Base-by-base conservation (phyloP, 805 yeast species). In the Saccharomyces eubayanus region DNA sequence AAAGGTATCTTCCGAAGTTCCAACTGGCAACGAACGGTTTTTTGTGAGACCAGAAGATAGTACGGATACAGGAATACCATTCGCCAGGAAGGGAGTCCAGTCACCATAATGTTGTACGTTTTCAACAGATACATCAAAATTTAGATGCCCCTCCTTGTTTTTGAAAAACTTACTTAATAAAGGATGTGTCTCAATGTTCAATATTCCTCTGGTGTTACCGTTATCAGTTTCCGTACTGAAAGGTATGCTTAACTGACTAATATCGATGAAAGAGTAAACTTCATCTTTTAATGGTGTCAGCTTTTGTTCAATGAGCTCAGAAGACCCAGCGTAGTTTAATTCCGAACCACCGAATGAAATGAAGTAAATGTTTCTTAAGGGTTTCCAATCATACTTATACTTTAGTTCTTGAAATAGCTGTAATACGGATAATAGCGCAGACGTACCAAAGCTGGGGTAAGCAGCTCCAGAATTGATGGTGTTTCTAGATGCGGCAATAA, bases 401-500 rank as follows among this genome's bases (percentile, higher is more conserved):
- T 79, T 81, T 66, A 89, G 69, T 28, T 80, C 73, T n/a, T 88
- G 80, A 51, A 90, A 80, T 0, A 86, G 66, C 52, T 84, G 78
- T 5, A 86, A 80, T 55, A 90, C 69, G 59, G 88, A 90, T 28
- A 90, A 67, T 53, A 91, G 64, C 1, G 84, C 74, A 0, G 84
- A 81, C 1, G 91, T 83, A 0, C 96, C 94, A 1, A 94, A 81
- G 59, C 81, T 80, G 12, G 89, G 81, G 45, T 79, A 75, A 2
- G 79, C 68, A 0, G 94, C 83, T 10, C 96, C 97, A 60, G 72
- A 78, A 57, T 89, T 81, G 21, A 83, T 72, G 0, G 96, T 74
- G 64, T 89, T 96, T 59, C 96, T 74, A 2, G 85, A 78, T 0
- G 96, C 89, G 1, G 95, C 96, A 52, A 91, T 79, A 2, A 90